A percentile compares a stretch with the other conserved stretches of the same genome.
Conservation (phyloP, 2,329 filamentous ascomycete genomes). For the Aschersonia sp. region DNA sequence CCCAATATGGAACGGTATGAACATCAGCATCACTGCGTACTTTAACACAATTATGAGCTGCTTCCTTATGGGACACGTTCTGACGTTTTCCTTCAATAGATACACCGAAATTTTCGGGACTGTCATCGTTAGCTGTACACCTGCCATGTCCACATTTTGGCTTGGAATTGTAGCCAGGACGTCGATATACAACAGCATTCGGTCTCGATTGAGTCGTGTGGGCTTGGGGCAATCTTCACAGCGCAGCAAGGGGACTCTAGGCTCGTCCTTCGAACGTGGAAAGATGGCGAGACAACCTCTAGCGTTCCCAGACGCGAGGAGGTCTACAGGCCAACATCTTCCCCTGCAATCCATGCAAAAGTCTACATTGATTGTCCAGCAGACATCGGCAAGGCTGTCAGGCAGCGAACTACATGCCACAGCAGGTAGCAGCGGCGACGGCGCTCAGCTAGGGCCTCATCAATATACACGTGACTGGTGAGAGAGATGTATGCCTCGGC, state of each 20-base stretch:
- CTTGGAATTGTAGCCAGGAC: neutral
- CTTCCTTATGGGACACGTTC: neutral
- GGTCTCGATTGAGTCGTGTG: neutral
- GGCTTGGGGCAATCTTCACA: neutral
- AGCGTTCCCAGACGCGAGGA: neutral
- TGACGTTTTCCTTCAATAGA: neutral
- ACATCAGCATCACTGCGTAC: neutral
- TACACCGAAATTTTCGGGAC: neutral
- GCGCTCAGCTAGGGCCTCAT: neutral
- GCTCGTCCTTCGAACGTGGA: neutral
- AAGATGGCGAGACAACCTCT: neutral
- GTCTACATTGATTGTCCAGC: neutral
- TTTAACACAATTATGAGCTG: neutral
- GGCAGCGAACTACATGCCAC: neutral
- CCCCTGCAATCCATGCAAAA: neutral
- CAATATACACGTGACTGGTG: neutral
- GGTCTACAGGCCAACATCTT: neutral
- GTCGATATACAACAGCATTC: neutral
- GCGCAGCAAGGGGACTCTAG: neutral
- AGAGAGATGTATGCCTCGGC: neutral
- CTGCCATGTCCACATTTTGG: neutral
- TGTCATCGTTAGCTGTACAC: neutral
- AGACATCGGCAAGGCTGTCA: neutral
- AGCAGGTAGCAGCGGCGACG: neutral
- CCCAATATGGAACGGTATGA: neutral